Conservation (phyloP, 345 rosid species). For the Eucalyptus brandiana region DNA sequence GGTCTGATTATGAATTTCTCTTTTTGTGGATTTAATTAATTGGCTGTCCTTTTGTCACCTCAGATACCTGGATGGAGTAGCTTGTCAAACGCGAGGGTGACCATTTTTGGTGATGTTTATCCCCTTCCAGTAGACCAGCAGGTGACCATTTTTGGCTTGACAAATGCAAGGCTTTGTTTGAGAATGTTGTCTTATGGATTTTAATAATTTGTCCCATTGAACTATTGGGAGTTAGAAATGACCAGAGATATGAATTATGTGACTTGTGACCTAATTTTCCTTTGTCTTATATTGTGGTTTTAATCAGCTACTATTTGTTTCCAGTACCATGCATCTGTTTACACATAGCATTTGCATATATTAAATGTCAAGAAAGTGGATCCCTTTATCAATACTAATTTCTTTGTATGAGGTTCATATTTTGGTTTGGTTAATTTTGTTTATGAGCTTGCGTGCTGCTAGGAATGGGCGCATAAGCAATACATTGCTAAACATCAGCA, state of each 20-base stretch:
- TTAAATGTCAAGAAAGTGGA: not conserved
- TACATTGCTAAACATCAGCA: constrained; percentile 84
- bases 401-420: not conserved
- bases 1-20: not conserved
- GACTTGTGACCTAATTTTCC: not conserved
- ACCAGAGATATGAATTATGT: not conserved
- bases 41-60: constrained; percentile 5
- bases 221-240: too few species aligned
- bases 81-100: constrained; percentile 96
- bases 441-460: not conserved
- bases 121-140: constrained; percentile 85
- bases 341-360: not conserved
- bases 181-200: not conserved
- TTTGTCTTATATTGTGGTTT: not conserved
- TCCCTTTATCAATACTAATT: not conserved
- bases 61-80: constrained; percentile 98
- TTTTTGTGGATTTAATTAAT: not conserved
- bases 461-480: constrained; percentile 99
- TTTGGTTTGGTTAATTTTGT: not conserved
- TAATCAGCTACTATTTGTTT: not conserved
- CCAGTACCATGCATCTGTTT: not conserved
- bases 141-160: constrained; percentile 15
- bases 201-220: not conserved
- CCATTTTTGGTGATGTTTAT: constrained; percentile 85
- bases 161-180: not conserved